A percentile compares a stretch with the other conserved stretches of the same genome.
phyloP scores from a whole-genome alignment of 148 eudicot species.

The Chenopodium berlandieri region DNA sequence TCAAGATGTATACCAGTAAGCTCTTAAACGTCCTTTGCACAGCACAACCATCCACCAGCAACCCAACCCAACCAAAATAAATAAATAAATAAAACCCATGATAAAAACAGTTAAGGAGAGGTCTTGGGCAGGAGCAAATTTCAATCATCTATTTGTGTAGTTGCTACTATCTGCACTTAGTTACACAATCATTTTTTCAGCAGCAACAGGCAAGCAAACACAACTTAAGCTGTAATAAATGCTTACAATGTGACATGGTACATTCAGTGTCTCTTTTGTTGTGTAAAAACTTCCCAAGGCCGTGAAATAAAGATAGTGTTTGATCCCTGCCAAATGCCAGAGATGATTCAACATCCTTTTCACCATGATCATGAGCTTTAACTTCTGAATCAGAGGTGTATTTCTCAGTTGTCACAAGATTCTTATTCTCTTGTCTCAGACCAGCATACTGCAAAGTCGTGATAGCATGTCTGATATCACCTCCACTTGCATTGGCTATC shows the following conservation, averaged over 20 bases:
- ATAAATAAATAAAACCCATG: neutral
- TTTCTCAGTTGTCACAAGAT: constrained; percentile 29
- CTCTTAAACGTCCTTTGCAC: neutral
- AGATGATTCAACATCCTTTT: constrained; percentile 32
- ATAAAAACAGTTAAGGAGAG: neutral
- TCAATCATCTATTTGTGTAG: neutral
- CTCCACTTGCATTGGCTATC: constrained; percentile 87
- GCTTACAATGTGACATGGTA: constrained; percentile 48
- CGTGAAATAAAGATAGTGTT: constrained; percentile 89
- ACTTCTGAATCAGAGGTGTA: constrained; percentile 34
- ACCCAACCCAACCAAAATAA: neutral
- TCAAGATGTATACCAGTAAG: too few species aligned
- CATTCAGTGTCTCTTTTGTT: constrained; percentile 77
- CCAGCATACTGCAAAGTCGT: constrained; percentile 82
- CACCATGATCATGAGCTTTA: constrained; percentile 25
- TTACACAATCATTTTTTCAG: neutral
- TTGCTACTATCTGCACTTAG: neutral
- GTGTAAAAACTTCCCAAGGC: constrained; percentile 95
- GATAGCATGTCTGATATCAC: constrained; percentile 92
- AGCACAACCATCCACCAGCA: neutral
- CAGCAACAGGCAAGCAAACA: neutral
- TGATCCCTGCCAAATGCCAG: constrained; percentile 82
- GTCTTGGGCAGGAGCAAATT: neutral
- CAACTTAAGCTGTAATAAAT: neutral
- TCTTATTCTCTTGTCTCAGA: constrained; percentile 43